Conservation (phyloP, 768 basidiomycete species). For the Daedalea quercina region DNA sequence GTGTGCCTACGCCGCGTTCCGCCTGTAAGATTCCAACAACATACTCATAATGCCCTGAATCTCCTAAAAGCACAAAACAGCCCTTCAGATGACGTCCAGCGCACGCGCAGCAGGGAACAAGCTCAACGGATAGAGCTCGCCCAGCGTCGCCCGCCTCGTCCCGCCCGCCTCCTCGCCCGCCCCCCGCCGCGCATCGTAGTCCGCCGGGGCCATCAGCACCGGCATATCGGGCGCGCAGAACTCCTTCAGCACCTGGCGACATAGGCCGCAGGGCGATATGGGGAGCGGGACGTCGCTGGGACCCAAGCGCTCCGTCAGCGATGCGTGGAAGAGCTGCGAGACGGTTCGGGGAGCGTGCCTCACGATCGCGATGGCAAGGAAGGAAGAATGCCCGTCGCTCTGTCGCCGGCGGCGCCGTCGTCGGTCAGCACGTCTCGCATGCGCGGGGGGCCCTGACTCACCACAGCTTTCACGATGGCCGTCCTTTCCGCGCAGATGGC, state of each 20-base stretch:
- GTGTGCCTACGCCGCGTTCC: too few relatives aligned
- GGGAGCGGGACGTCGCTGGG: conserved; percentile 57
- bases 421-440: background rate
- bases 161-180: conserved; percentile 38
- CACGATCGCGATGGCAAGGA: conserved; percentile 69
- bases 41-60: too few relatives aligned
- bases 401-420: conserved; percentile 24
- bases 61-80: too few relatives aligned
- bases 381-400: conserved; percentile 71
- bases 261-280: conserved; percentile 86
- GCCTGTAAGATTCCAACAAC: too few relatives aligned
- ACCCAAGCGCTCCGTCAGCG: background rate
- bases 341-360: conserved; percentile 40
- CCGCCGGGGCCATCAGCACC: conserved; percentile 58
- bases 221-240: conserved; percentile 73
- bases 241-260: conserved; percentile 84
- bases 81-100: background rate
- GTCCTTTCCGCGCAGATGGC: conserved; percentile 93
- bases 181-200: conserved; percentile 37
- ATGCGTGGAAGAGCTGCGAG: background rate
- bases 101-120: background rate
- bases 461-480: conserved; percentile 88
- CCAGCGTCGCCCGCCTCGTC: conserved; percentile 53
- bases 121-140: conserved; percentile 52
- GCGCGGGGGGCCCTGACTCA: conserved; percentile 34